phyloP scores from a whole-genome alignment of 805 yeast genomes.

The Metschnikowia colocasiae region DNA sequence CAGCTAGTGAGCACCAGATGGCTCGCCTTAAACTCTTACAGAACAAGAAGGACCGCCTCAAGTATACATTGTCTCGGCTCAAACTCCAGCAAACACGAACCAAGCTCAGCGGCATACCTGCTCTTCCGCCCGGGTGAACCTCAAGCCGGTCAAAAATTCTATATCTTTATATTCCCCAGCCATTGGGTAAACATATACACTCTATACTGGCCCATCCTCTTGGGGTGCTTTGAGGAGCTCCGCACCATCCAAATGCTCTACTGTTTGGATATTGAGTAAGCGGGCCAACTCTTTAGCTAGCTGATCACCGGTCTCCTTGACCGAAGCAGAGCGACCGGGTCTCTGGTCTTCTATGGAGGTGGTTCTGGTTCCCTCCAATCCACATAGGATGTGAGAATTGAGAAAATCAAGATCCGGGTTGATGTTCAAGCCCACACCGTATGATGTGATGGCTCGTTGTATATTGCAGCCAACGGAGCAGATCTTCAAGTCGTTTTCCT shows the following conservation, averaged over 20 bases:
- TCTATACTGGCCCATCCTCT: background rate
- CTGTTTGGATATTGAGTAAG: constrained; percentile 27
- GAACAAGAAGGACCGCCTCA: constrained; percentile 43
- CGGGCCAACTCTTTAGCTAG: constrained; percentile 38
- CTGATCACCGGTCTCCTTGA: constrained; percentile 28
- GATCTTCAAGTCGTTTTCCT: constrained; percentile 51
- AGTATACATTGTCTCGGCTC: constrained; percentile 32
- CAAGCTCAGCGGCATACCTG: constrained; percentile 13
- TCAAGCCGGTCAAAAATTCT: background rate
- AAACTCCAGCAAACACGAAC: constrained; percentile 18
- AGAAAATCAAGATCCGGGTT: constrained; percentile 68
- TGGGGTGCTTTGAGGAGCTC: constrained; percentile 15
- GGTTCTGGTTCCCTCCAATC: constrained; percentile 55
- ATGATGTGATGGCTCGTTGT: constrained; percentile 78
- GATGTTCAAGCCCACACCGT: constrained; percentile 84
- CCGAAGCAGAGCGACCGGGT: constrained; percentile 16
- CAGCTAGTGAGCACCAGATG: constrained; percentile 32
- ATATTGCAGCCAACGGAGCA: constrained; percentile 90
- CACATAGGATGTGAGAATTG: constrained; percentile 79
- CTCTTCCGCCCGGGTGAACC: constrained; percentile 9
- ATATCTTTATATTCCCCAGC: background rate
- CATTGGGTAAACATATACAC: too few relatives aligned
- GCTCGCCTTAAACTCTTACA: constrained; percentile 37
- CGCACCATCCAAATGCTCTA: constrained; percentile 36
- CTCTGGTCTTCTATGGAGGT: constrained; percentile 28